Evolutionary conservation across 768 basidiomycete genomes (phyloP), one percentile per base, ranked within the genome.

Genomic region (Lactifluus rugatus): DNA sequence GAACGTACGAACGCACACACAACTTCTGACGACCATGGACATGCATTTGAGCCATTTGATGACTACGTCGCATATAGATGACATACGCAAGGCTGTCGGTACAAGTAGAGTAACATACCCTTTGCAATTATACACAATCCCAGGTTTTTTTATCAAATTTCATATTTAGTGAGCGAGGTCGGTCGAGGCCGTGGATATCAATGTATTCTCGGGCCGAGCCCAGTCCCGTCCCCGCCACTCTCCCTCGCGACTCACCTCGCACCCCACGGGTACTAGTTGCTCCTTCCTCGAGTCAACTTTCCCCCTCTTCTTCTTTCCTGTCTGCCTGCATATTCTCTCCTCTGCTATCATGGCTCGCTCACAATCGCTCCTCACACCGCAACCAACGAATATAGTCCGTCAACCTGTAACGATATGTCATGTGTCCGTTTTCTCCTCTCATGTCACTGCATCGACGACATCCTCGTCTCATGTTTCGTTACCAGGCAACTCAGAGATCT

Each of bases 401-500:
- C 73, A 81, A 5, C 67, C 69, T 13, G 76, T 84, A 5, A 72
- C 72, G 19, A 85, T 85, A 57, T 76, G 78, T 46, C 84, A 85
- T 78, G 78, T 83, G 84, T 85, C 63, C 50, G 68, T 61, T 56
- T 47, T 52, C 19, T 50, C 6, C 9, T 28, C 25, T 26, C 19
- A 21, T 16, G 48, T 57, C 8, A 48, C 64, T 56, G 34, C 23
- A 25, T n/a, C n/a, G n/a, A n/a, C n/a, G n/a, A 44, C 51, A 44
- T 58, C 57, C 58, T 37, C 56, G 28, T 41, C 55, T 48, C 39
- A 45, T 52, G 1, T 11, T 53, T 48, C 2, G 21, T 13, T 53
- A 31, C 56, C 69, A 87, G 86, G 26, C 89, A 92, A 71, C 74
- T 92, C 28, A 79, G 89, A 36, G 88, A 92, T 72, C 80, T 92